These are phyloP conservation scores for Citrus mangshanensis DNA, from an alignment of 345 rosid species.

Conservation along the genomic window DNA sequence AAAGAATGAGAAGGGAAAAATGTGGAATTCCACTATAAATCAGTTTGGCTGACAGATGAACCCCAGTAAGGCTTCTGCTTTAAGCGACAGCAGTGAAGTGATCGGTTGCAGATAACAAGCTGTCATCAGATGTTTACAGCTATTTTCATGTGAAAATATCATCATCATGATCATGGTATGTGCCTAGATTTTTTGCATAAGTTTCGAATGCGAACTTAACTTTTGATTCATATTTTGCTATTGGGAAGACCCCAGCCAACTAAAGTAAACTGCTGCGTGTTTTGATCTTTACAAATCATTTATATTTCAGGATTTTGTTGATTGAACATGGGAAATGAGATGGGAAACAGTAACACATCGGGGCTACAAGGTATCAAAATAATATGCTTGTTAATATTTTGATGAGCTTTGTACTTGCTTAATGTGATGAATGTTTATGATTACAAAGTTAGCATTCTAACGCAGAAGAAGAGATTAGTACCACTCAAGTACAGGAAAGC, in stretches of 20 bases:
- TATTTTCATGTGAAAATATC: slow-evolving; percentile 30
- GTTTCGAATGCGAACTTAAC: slow-evolving; percentile 11
- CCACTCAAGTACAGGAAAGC: slow-evolving; percentile 5
- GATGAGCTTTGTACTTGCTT: neutral
- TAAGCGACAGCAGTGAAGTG: slow-evolving; percentile 28
- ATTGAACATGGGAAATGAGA: slow-evolving; percentile 56
- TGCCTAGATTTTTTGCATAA: neutral
- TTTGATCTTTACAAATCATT: slow-evolving; percentile 22
- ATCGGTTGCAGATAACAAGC: slow-evolving; percentile 16
- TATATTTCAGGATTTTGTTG: slow-evolving; percentile 39
- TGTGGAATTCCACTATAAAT: slow-evolving; percentile 7
- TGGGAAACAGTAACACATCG: slow-evolving; percentile 62
- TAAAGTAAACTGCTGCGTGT: neutral
- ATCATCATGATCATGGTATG: slow-evolving; percentile 41
- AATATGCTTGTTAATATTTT: neutral
- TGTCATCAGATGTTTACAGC: slow-evolving; percentile 20
- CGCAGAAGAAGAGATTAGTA: slow-evolving; percentile 27
- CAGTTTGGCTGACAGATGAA: slow-evolving; percentile 28
- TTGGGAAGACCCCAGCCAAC: slow-evolving; percentile 15
- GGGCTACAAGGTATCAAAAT: slow-evolving; percentile 34
- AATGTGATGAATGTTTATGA: neutral
- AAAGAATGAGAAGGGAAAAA: neutral
- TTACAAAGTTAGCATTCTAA: slow-evolving; percentile 8
- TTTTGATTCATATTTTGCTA: slow-evolving; percentile 18
- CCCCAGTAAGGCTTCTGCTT: slow-evolving; percentile 29